Base-by-base conservation (phyloP, 2,329 filamentous ascomycete species). In the Pseudopyricularia javanii region DNA sequence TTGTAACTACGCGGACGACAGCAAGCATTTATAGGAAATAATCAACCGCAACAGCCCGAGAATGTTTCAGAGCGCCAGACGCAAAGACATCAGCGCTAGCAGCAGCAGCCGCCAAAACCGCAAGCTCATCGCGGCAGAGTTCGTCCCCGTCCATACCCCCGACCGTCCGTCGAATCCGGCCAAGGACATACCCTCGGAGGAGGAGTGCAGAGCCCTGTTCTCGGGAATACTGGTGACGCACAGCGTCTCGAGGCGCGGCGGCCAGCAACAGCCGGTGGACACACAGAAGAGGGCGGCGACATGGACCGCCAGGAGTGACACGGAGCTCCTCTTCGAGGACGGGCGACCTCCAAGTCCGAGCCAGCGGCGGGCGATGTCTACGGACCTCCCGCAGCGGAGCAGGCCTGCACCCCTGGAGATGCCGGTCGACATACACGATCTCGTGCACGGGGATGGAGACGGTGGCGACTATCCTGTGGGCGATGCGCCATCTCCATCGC, bases 151-250 rank as follows among this genome's bases (percentile, higher is more conserved):
- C 8, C 59, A 62, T 47, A 58, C 58, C 2, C 64, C 64, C 7
- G 64, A 65, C 51, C 59, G 63, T 1, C 62, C 59, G 0, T 8
- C 33, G 2, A 53, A 56, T 8, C 52, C 59, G 3, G 17, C 59
- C 14, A 54, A 51, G 8, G 56, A 62, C 40, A 57, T 59, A 3
- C 64, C 63, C 2, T 57, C 59, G 2, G 63, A 64, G 26, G 61
- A 63, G 32, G 58, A 64, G 55, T 65, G 63, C 37, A 56, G 57
- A 6, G 24, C 47, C 5, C 45, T 57, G 3, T 28, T 59, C 2
- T 40, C 55, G 8, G 26, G 37, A 28, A 47, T 43, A 8, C 51
- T 47, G 14, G 28, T 30, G 4, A 24, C 35, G 9, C 20, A 37
- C 37, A 45, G 34, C 50, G 30, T 52, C 17, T 9, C 7, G 37